Evolutionary conservation across 2,329 filamentous ascomycete genomes (phyloP).

Genomic region (Aaosphaeria pasadenensis): DNA sequence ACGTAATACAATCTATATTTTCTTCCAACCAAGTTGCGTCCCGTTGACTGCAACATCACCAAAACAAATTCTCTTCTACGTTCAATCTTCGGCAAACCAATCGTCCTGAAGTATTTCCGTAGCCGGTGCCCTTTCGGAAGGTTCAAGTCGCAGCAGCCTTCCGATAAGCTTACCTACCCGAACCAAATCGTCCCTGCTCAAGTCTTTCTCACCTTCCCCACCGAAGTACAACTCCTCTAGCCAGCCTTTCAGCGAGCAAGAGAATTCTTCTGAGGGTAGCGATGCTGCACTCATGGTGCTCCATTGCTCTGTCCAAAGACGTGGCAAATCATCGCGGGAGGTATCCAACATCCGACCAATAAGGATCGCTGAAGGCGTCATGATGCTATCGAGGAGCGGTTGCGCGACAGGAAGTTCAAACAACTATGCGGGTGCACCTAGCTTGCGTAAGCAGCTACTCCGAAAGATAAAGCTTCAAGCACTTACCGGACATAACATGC

Average conservation of each 20-base stretch:
- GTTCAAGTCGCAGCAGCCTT: constrained; percentile 16
- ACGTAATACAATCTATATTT: no score
- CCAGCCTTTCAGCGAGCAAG: constrained; percentile 33
- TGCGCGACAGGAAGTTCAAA: background rate
- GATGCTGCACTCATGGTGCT: background rate
- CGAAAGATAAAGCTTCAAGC: background rate
- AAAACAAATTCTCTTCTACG: background rate
- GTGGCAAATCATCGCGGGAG: background rate
- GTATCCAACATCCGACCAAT: background rate
- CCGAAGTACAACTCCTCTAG: constrained; percentile 40
- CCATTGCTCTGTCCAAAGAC: background rate
- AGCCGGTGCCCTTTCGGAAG: constrained; percentile 13
- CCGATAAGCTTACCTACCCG: constrained; percentile 11
- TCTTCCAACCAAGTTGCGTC: no score
- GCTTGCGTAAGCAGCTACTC: background rate
- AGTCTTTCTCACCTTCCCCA: constrained; percentile 13
- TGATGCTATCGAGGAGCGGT: background rate
- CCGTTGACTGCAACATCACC: no score
- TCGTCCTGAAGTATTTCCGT: constrained; percentile 12
- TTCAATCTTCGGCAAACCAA: constrained; percentile 11
- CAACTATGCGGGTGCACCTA: background rate
- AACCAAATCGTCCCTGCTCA: constrained; percentile 16
- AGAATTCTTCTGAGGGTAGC: constrained; percentile 1
- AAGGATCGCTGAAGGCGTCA: background rate
- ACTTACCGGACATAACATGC: constrained; percentile 17